Conservation (phyloP, 768 basidiomycete species). For the Fomitopsis serialis region DNA sequence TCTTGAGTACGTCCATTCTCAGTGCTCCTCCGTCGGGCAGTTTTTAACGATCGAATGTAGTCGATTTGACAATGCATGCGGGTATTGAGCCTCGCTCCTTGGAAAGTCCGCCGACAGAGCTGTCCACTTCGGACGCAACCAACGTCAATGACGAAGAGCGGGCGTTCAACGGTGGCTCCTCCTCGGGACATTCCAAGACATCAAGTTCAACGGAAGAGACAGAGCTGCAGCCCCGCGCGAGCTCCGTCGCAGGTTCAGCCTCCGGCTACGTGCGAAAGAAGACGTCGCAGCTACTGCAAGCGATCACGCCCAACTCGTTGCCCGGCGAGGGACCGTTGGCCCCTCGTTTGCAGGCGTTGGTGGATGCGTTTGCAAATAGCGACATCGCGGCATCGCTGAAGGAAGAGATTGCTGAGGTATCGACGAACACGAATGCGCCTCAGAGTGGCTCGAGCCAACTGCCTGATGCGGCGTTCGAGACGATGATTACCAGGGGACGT, state of each 20-base stretch:
- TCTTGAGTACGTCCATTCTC: slow-evolving; percentile 61
- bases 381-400: slow-evolving; percentile 57
- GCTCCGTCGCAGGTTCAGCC: slow-evolving; percentile 37
- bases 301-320: slow-evolving; percentile 36
- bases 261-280: slow-evolving; percentile 57
- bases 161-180: slow-evolving; percentile 29
- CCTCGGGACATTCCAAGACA: slow-evolving; percentile 7
- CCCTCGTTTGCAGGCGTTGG: slow-evolving; percentile 64
- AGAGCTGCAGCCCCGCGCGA: slow-evolving; percentile 45
- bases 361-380: slow-evolving; percentile 66
- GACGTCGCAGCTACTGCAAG: slow-evolving; percentile 68
- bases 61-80: slow-evolving; percentile 41
- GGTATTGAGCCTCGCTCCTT: slow-evolving; percentile 31
- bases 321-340: slow-evolving; percentile 33
- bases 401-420: slow-evolving; percentile 51
- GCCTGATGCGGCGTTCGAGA: slow-evolving; percentile 68
- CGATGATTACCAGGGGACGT: slow-evolving; percentile 58
- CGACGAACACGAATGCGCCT: slow-evolving; percentile 16
- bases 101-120: slow-evolving; percentile 21
- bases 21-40: neutral
- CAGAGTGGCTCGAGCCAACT: slow-evolving; percentile 34
- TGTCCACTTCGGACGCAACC: slow-evolving; percentile 28
- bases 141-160: slow-evolving; percentile 69
- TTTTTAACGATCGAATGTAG: slow-evolving; percentile 17
- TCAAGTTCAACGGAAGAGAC: slow-evolving; percentile 34